Base-by-base conservation (phyloP, 2,329 filamentous ascomycete genomes). In the Chaetomium olivaceum region DNA sequence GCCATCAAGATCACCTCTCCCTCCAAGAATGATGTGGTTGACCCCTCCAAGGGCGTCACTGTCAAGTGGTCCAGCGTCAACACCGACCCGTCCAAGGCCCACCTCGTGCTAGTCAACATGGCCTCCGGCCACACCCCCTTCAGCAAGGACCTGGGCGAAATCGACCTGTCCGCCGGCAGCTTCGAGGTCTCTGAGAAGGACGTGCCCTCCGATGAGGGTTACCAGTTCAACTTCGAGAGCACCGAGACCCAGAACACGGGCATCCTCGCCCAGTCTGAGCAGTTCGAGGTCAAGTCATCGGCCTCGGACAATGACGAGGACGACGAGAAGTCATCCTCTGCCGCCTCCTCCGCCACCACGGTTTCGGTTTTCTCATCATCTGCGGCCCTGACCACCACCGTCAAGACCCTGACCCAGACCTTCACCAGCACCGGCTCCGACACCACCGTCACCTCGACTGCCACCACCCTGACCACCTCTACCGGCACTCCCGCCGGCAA, bases 151-250 rank as follows among this genome's bases (percentile, higher is more conserved):
- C 58, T 71, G 33, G 68, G 66, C 59, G 70, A 70, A 65, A 48
- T 72, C 57, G 67, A 71, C 65, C 68, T 72, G 27, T 68, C 61
- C 29, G 43, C 59, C 52, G 69, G 67, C 62, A 65, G 58, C 66
- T 31, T 67, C 59, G 36, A 50, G 33, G 62, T 70, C 52, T 59
- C 56, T 21, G 58, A 63, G 52, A 33, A 59, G 25, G 62, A 64
- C 61, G 64, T 70, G 3, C 65, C 68, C 55, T 55, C 50, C 60
- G 68, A 69, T 57, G 29, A 39, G 6, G 63, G 52, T 31, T 73
- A 68, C 66, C 71, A 73, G 70, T 72, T 73, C 67, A 73, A 73
- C 69, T 63, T 73, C 52, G 61, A 71, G 67, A 71, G 68, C 70
- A 46, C 64, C 54, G 59, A 63, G 14, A 7, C 36, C 25, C 51